Conservation (phyloP, 2,329 filamentous ascomycete species). For the Tolypocladium ovalisporum region DNA sequence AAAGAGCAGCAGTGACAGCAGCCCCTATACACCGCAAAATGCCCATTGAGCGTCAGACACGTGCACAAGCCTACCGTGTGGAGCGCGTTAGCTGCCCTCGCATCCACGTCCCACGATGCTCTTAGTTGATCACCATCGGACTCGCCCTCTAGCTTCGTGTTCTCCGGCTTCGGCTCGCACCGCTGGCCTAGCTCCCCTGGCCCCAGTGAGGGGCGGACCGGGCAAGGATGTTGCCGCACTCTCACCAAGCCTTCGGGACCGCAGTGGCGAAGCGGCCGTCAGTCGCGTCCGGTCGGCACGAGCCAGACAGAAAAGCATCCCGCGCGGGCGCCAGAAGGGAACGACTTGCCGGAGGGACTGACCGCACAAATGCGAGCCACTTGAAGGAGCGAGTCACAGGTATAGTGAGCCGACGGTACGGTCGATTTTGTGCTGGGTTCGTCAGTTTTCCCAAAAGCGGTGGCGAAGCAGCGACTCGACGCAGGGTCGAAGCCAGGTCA, state of each 20-base stretch:
- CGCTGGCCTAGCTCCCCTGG: constrained; percentile 18
- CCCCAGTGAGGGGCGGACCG: constrained; percentile 9
- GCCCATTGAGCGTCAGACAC: constrained; percentile 23
- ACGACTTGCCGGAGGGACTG: not conserved
- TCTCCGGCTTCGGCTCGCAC: constrained; percentile 26
- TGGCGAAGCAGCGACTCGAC: no score
- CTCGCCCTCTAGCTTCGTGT: constrained; percentile 18
- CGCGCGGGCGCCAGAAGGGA: not conserved
- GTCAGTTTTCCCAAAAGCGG: no score
- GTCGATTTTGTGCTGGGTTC: not conserved
- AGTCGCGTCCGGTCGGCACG: not conserved
- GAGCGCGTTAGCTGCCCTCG: constrained; percentile 4
- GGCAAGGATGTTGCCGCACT: constrained; percentile 12
- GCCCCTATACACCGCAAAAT: constrained; percentile 6
- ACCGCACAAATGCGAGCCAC: not conserved
- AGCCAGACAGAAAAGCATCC: not conserved
- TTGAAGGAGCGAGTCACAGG: not conserved
- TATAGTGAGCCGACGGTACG: no score
- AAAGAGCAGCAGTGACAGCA: not conserved
- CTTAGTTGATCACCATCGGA: constrained; percentile 13
- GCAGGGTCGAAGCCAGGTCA: no score
- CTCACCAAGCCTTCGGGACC: constrained; percentile 8
- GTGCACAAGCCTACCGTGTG: constrained; percentile 16
- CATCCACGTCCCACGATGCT: not conserved
- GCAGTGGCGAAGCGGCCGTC: not conserved